Conservation (phyloP, 2,329 filamentous ascomycete species). For the Ophiosphaerella narmari region DNA sequence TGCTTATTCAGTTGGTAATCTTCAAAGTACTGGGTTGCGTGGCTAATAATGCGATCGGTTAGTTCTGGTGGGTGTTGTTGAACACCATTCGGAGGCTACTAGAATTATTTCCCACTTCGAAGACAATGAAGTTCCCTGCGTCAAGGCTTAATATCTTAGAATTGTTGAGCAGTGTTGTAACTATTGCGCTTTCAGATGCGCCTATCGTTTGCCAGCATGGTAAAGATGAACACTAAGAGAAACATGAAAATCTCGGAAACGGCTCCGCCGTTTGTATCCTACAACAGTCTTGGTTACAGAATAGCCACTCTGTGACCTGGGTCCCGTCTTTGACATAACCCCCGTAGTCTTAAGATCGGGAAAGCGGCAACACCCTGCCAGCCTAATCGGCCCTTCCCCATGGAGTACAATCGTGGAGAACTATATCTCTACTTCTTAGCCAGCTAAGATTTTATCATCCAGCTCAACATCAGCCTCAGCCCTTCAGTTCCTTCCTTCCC, state of each 20-base stretch:
- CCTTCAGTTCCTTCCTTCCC: constrained; percentile 13
- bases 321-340: background rate
- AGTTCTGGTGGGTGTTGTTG: no score
- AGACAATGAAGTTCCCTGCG: no score
- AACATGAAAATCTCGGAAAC: constrained; percentile 8
- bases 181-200: background rate
- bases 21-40: no score
- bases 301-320: constrained; percentile 18
- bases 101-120: no score
- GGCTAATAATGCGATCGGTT: no score
- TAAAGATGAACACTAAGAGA: background rate
- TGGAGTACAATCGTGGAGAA: background rate
- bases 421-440: constrained; percentile 9
- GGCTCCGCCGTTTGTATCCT: constrained; percentile 26
- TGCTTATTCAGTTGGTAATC: no score
- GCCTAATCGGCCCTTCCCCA: constrained; percentile 11
- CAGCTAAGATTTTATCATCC: background rate
- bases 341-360: background rate
- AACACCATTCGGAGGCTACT: no score
- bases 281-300: constrained; percentile 29
- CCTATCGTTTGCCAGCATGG: background rate
- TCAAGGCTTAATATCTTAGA: background rate
- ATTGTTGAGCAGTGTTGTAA: background rate
- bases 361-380: constrained; percentile 12
- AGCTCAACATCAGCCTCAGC: constrained; percentile 6